phyloP scores from a whole-genome alignment of 2,329 filamentous ascomycete species.

The Macrophomina pseudophaseolina region DNA sequence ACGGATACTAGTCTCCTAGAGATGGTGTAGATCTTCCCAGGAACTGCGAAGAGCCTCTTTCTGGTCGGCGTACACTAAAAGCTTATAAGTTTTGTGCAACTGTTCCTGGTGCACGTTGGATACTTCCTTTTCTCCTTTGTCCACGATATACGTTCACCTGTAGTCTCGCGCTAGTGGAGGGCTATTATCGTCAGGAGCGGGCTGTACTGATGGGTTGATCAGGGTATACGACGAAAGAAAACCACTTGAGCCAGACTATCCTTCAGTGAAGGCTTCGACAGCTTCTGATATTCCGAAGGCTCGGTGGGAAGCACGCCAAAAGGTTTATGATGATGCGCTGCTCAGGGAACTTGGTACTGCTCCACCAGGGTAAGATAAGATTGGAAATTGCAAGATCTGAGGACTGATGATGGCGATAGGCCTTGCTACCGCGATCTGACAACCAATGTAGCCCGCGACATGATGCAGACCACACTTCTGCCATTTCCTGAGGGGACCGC shows the following conservation, averaged over 20 bases:
- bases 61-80: no score
- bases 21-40: no score
- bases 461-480: constrained; percentile 56
- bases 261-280: constrained; percentile 32
- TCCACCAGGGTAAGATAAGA: constrained; percentile 28
- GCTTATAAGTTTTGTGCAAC: no score
- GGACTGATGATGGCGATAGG: constrained; percentile 34
- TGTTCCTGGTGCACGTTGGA: no score
- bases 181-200: no score
- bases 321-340: constrained; percentile 24
- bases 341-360: constrained; percentile 25
- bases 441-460: constrained; percentile 59
- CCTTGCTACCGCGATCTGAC: constrained; percentile 59
- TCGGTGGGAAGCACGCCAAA: constrained; percentile 1
- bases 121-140: no score
- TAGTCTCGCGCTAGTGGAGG: no score
- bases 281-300: constrained; percentile 17
- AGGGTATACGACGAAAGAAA: constrained; percentile 58
- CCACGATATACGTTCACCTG: no score
- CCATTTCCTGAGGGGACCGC: constrained; percentile 65
- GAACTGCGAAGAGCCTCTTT: no score
- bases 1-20: no score
- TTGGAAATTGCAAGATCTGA: no score
- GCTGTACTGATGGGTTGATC: not conserved
- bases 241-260: constrained; percentile 56